A percentile compares a stretch with the other conserved stretches of the same genome.
Conservation (phyloP, 305 asterid genomes). For the Solanum aculeatissimum region DNA sequence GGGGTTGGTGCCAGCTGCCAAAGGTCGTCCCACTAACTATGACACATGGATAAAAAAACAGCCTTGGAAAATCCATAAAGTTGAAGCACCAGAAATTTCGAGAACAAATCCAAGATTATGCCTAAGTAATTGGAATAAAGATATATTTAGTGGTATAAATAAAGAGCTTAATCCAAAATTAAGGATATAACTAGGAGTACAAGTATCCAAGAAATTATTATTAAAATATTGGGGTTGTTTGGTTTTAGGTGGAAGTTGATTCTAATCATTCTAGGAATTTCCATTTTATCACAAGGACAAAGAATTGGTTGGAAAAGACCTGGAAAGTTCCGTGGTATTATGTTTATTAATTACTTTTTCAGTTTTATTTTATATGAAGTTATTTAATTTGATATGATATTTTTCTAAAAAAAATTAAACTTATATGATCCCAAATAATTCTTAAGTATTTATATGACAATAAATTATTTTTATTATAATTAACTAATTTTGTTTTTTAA, state of each 20-base stretch:
- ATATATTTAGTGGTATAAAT: neutral
- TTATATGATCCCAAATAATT: too few species aligned
- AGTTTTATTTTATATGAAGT: too few species aligned
- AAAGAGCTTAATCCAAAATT: neutral
- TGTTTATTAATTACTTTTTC: neutral
- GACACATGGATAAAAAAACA: neutral
- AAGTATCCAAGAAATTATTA: neutral
- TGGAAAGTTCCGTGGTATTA: constrained; percentile 24
- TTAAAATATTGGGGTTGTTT: neutral
- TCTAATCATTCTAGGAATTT: neutral
- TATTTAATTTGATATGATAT: too few species aligned
- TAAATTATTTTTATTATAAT: too few species aligned
- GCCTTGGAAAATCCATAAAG: neutral
- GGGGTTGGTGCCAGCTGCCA: constrained; percentile 15
- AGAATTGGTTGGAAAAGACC: constrained; percentile 9
- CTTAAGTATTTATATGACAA: too few species aligned
- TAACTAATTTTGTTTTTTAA: too few species aligned
- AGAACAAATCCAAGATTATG: neutral
- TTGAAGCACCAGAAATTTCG: neutral
- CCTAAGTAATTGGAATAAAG: neutral
- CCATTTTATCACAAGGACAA: neutral
- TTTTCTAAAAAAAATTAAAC: too few species aligned
- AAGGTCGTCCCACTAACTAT: neutral
- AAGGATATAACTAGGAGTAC: neutral
- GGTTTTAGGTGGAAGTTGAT: neutral